A percentile compares a stretch with the other conserved stretches of the same genome.
Conservation (phyloP, 176 grass and related monocot species). For the Pharus latifolius region DNA sequence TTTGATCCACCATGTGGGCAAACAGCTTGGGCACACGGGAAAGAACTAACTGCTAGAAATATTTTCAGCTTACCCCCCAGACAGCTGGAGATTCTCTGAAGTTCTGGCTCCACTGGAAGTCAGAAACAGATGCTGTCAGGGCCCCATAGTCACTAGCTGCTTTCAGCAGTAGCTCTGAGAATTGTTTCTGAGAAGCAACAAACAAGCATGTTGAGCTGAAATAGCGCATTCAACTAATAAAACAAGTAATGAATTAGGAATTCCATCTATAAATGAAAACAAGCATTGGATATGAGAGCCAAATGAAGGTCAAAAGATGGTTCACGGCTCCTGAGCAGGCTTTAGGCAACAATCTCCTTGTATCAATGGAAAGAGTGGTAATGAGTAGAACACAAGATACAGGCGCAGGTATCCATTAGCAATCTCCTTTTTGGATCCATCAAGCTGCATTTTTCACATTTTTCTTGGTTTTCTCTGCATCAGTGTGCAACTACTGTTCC, state of each 20-base stretch:
- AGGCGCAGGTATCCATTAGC: too few species aligned
- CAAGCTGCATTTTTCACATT: too few species aligned
- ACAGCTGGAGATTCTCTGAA: constrained; percentile 92
- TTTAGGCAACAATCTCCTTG: neutral
- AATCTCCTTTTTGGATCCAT: too few species aligned
- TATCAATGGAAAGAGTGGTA: neutral
- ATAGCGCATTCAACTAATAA: neutral
- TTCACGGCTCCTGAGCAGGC: neutral
- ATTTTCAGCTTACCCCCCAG: constrained; percentile 70
- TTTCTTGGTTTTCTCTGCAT: too few species aligned
- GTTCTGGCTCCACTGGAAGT: constrained; percentile 99
- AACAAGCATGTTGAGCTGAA: neutral
- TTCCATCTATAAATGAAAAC: too few species aligned
- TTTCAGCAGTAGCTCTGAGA: constrained; percentile 92
- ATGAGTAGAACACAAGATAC: neutral
- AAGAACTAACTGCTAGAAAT: neutral
- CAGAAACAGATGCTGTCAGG: constrained; percentile 70
- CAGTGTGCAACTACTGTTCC: too few species aligned
- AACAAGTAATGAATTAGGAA: neutral
- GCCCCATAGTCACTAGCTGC: constrained; percentile 94
- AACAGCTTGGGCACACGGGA: too few species aligned
- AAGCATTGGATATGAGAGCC: too few species aligned
- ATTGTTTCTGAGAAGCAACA: constrained; percentile 88
- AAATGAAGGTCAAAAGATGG: too few species aligned
- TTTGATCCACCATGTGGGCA: neutral